Base-by-base conservation (phyloP, 1,284 basidiomycete species). In the Trichosporon asahii region DNA sequence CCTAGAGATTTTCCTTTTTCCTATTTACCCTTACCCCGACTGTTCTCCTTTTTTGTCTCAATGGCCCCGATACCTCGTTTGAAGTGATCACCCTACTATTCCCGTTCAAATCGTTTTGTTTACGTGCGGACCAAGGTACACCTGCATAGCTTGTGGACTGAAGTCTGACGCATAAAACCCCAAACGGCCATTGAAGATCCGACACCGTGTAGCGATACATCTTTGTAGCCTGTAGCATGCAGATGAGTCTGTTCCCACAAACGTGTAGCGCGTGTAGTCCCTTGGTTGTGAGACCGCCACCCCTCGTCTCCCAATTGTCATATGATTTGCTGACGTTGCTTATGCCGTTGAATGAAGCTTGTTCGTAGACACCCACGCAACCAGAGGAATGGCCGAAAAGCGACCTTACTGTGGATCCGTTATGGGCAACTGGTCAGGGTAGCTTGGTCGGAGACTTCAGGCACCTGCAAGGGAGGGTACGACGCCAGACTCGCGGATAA, bases 151-250 rank as follows among this genome's bases (percentile, higher is more conserved):
- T 31, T 23, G 21, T 57, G 33, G 23, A 6, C 64, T 18, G 8
- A 8, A 27, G 5, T 15, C 25, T 37, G 23, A 46, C 64, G 23
- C 25, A 44, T 35, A 33, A 37, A n/a, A 31, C 29, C 23, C 31
- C n/a, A 31, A 64, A 21, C 31, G 67, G 65, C 35, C 35, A 46
- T 35, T 31, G 29, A 33, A 21, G 63, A 23, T 23, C 29, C 49
- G 6, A 18, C 49, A 14, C 35, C 27, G 60, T 70, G 70, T 70
- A 70, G 70, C 70, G 70, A 68, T 70, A 70, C 69, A 70, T 70
- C 33, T 55, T 55, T 70, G 70, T 70, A 70, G 70, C 70, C 66
- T 70, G 70, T 70, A 70, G 57, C 67, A 67, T 65, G 67, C 67
- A 68, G 63, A 40, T 29, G 68, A 31, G 11, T 31, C 29, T 61